Conservation (phyloP, 176 grass and related monocot genomes). For the Phoenix dactylifera region DNA sequence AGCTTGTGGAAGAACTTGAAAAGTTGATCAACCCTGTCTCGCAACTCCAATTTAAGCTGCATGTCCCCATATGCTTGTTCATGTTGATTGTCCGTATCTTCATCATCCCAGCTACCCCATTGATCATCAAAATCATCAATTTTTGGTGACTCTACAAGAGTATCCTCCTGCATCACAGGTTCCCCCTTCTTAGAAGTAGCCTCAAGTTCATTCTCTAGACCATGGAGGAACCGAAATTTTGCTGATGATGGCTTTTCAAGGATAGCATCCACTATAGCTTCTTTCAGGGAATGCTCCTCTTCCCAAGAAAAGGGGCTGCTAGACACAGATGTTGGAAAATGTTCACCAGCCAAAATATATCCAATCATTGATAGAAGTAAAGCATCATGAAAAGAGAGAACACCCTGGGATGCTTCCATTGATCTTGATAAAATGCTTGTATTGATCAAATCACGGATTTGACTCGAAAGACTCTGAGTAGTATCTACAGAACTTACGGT, state of each 20-base stretch:
- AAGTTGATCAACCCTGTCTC: slow-evolving; percentile 85
- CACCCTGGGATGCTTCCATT: slow-evolving; percentile 28
- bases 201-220: slow-evolving; percentile 69
- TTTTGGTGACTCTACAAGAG: slow-evolving; percentile 31
- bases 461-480: slow-evolving; percentile 81
- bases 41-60: slow-evolving; percentile 86
- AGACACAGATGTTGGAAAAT: slow-evolving; percentile 73
- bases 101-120: slow-evolving; percentile 89
- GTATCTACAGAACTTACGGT: slow-evolving; percentile 75
- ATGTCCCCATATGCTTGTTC: slow-evolving; percentile 56
- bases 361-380: slow-evolving; percentile 79
- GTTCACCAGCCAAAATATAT: slow-evolving; percentile 90
- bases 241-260: slow-evolving; percentile 62
- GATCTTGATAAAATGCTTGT: slow-evolving; percentile 61
- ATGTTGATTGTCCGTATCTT: slow-evolving; percentile 57
- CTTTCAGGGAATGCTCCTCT: slow-evolving; percentile 87
- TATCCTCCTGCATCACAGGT: slow-evolving; percentile 24
- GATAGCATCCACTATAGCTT: slow-evolving; percentile 83
- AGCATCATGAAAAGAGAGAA: slow-evolving; percentile 84
- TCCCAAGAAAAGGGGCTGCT: slow-evolving; percentile 92
- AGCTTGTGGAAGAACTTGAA: slow-evolving; percentile 80
- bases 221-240: slow-evolving; percentile 60
- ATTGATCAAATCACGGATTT: slow-evolving; percentile 96
- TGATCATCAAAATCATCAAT: slow-evolving; percentile 88
- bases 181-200: slow-evolving; percentile 40